Evolutionary conservation across 2,329 filamentous ascomycete genomes (phyloP), one percentile per base, ranked within the genome.

Genomic region (Kalaharituber pfeilii): DNA sequence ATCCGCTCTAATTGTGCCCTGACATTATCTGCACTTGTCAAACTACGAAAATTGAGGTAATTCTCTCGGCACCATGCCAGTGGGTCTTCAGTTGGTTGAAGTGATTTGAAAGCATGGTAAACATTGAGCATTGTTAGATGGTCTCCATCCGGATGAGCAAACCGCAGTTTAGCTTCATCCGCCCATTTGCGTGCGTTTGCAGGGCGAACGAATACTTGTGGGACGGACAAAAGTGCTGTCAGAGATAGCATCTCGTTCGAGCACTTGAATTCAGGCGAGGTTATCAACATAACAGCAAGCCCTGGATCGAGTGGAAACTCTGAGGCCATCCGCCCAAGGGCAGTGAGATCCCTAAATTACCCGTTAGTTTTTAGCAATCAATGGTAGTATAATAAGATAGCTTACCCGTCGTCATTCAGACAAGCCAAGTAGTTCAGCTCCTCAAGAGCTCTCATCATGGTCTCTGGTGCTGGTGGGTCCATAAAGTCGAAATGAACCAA

Each of bases 401-500:
- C 28, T 42, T 56, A 63, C 61, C 91, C 91, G 62, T 98, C 89
- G 64, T 98, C 91, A 65, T 98, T 88, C 5, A 98, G 77, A 68
- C 91, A 96, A 13, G 89, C 87, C 15, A 98, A 77, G 67, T 95
- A 98, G 70, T 98, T 98, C 54, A 98, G 79, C 71, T 98, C 91
- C 69, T 98, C 91, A 22, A 98, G 73, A 2, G 91, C 91, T 62
- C 93, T 81, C 89, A 98, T 98, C 69, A 98, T 81, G 8, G 93
- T 98, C 71, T 98, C 93, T 0, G 91, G 93, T 1, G 93, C 89
- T 0, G 91, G 91, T 24, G 91, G 91, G 64, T 98, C 91, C 89
- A 98, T 96, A 49, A 98, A 76, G 67, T 98, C 93, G 66, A 98
- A 98, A 70, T 98, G 91, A 9, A 98, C 91, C 50, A 98, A 74